Conservation (phyloP, 2,329 filamentous ascomycete genomes). For the Ophiocordyceps australis region DNA sequence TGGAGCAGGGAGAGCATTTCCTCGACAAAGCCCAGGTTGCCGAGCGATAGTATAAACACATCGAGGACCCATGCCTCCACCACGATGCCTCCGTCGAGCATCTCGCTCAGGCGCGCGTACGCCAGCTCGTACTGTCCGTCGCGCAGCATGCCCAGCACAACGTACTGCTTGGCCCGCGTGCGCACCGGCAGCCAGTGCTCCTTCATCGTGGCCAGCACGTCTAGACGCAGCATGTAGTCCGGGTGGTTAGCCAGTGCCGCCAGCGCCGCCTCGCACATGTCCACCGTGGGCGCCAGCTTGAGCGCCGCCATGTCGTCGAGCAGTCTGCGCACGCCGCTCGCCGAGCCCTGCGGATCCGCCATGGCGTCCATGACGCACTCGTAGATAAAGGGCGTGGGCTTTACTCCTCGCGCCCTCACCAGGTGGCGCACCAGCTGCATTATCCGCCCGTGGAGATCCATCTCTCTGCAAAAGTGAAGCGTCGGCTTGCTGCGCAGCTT, state of each 20-base stretch:
- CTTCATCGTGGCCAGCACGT: slow-evolving; percentile 57
- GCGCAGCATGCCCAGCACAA: slow-evolving; percentile 57
- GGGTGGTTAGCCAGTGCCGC: slow-evolving; percentile 66
- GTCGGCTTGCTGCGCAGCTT: slow-evolving; percentile 7
- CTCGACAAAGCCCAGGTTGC: slow-evolving; percentile 54
- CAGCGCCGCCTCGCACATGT: slow-evolving; percentile 54
- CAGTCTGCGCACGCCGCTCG: slow-evolving; percentile 40
- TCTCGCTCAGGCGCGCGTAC: slow-evolving; percentile 47
- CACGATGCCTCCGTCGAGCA: slow-evolving; percentile 35
- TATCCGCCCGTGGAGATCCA: slow-evolving; percentile 11
- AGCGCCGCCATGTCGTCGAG: slow-evolving; percentile 52
- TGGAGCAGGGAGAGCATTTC: slow-evolving; percentile 55
- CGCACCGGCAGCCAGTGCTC: slow-evolving; percentile 39
- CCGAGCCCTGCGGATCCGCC: slow-evolving; percentile 47
- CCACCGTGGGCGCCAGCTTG: slow-evolving; percentile 43
- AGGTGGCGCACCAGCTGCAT: slow-evolving; percentile 35
- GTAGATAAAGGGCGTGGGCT: slow-evolving; percentile 44
- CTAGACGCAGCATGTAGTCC: slow-evolving; percentile 58
- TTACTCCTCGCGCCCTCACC: slow-evolving; percentile 32
- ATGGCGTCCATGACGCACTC: slow-evolving; percentile 60
- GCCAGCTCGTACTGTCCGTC: slow-evolving; percentile 75
- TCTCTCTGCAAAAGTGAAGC: slow-evolving; percentile 4
- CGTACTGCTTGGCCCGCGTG: slow-evolving; percentile 43
- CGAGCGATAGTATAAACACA: slow-evolving; percentile 56
- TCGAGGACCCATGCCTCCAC: slow-evolving; percentile 62